phyloP scores from a whole-genome alignment of 345 rosid genomes.

The Aethionema arabicum region DNA sequence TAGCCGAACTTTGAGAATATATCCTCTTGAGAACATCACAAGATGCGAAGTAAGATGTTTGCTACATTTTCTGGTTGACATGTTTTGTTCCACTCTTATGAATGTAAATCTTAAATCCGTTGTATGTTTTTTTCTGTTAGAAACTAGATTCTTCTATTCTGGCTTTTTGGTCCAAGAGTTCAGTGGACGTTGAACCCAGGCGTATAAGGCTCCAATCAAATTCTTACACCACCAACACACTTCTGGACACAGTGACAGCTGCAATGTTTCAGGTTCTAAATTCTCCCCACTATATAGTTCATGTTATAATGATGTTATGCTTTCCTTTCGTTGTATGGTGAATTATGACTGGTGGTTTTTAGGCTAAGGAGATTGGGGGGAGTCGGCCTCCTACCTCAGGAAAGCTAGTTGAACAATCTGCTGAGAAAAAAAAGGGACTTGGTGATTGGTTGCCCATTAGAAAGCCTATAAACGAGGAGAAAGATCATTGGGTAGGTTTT shows the following conservation, averaged over 20 bases:
- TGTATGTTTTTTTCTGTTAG: constrained; percentile 39
- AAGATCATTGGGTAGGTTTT: constrained; percentile 79
- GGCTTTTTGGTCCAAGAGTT: constrained; percentile 96
- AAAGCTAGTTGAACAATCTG: constrained; percentile 57
- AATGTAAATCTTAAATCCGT: constrained; percentile 17
- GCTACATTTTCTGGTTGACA: neutral
- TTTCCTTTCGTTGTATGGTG: no score
- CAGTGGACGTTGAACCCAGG: constrained; percentile 88
- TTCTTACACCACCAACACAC: constrained; percentile 82
- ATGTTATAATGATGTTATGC: neutral
- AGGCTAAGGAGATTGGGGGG: constrained; percentile 97
- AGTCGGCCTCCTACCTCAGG: constrained; percentile 57
- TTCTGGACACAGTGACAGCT: constrained; percentile 91
- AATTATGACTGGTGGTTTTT: constrained; percentile 8
- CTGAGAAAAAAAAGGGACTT: constrained; percentile 78
- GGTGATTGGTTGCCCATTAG: constrained; percentile 86
- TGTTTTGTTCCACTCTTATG: constrained; percentile 7
- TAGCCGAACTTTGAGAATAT: constrained; percentile 82
- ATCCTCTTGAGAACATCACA: constrained; percentile 89
- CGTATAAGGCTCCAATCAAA: constrained; percentile 94
- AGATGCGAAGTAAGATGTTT: constrained; percentile 77
- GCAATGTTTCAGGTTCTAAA: constrained; percentile 88
- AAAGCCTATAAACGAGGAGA: constrained; percentile 92
- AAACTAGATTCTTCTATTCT: constrained; percentile 74
- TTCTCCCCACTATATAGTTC: neutral